These are phyloP conservation scores for Neopestalotiopsis sp. DNA, from an alignment of 2,329 filamentous ascomycete species.

Conservation along the genomic window DNA sequence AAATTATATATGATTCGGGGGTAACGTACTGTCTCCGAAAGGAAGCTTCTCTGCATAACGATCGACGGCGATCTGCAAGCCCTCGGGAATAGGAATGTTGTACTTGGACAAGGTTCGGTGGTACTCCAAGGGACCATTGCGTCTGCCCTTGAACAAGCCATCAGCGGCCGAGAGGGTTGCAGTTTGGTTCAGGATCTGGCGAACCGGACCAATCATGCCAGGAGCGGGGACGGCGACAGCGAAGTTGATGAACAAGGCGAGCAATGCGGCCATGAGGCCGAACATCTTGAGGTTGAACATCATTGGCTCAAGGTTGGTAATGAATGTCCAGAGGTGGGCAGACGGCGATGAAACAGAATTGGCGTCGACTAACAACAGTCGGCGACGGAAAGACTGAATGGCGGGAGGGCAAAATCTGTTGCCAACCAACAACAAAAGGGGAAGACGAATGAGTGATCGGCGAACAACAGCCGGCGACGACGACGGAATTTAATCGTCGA, in stretches of 20 bases:
- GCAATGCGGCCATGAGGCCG: slow-evolving; percentile 27
- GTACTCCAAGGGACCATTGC: slow-evolving; percentile 33
- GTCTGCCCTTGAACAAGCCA: slow-evolving; percentile 15
- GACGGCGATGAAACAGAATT: not conserved
- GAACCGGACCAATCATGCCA: slow-evolving; percentile 6
- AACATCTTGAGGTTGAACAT: slow-evolving; percentile 27
- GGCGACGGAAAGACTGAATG: not conserved
- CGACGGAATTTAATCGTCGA: too few species aligned
- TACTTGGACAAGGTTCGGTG: slow-evolving; percentile 39
- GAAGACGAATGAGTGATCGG: not conserved
- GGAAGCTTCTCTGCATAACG: slow-evolving; percentile 28
- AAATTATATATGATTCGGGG: not conserved
- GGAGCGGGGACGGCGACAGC: slow-evolving; percentile 8
- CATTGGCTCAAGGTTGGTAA: not conserved
- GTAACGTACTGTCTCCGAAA: slow-evolving; percentile 23
- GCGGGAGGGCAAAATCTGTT: not conserved
- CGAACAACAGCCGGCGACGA: not conserved
- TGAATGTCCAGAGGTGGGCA: not conserved
- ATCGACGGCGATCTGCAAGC: slow-evolving; percentile 33
- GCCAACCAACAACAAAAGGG: too few species aligned
- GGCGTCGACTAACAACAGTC: not conserved
- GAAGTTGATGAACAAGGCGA: slow-evolving; percentile 24
- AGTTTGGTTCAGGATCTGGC: not conserved
- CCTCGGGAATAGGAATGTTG: slow-evolving; percentile 36
- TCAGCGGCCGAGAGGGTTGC: slow-evolving; percentile 18